phyloP scores from a whole-genome alignment of 371 early-diverging fungal species.

The Haplosporangium sp. region DNA sequence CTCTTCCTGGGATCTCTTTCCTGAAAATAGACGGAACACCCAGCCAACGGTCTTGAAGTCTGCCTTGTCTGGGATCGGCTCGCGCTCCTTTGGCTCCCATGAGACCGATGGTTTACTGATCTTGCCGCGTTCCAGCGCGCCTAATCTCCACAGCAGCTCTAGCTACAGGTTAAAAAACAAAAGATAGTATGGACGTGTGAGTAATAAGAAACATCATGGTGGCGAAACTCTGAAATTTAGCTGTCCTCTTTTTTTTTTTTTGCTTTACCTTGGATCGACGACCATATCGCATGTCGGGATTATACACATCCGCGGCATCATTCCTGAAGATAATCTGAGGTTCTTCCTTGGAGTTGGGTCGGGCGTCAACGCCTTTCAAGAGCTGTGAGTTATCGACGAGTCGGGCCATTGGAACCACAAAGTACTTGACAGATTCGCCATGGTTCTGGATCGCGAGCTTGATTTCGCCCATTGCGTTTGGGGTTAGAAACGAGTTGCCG shows the following conservation, averaged over 20 bases:
- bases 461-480: constrained; percentile 70
- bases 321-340: constrained; percentile 77
- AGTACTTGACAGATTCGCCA: constrained; percentile 68
- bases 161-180: constrained; percentile 50
- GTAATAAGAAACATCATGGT: not conserved
- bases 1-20: constrained; percentile 74
- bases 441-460: constrained; percentile 61
- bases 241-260: not conserved
- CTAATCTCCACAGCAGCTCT: constrained; percentile 74
- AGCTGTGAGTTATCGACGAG: constrained; percentile 70
- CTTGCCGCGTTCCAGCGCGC: constrained; percentile 66
- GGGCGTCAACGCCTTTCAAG: constrained; percentile 62
- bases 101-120: constrained; percentile 71
- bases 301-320: constrained; percentile 70
- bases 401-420: constrained; percentile 77
- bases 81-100: constrained; percentile 68
- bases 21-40: constrained; percentile 76
- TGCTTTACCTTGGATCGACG: constrained; percentile 73
- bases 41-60: constrained; percentile 75
- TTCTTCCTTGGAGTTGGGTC: constrained; percentile 74
- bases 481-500: constrained; percentile 75
- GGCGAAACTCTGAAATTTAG: not conserved
- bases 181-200: not conserved
- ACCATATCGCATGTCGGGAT: constrained; percentile 77
- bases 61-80: constrained; percentile 64